phyloP scores from a whole-genome alignment of 1,139 yeast species.

The Yamadazyma sp. region DNA sequence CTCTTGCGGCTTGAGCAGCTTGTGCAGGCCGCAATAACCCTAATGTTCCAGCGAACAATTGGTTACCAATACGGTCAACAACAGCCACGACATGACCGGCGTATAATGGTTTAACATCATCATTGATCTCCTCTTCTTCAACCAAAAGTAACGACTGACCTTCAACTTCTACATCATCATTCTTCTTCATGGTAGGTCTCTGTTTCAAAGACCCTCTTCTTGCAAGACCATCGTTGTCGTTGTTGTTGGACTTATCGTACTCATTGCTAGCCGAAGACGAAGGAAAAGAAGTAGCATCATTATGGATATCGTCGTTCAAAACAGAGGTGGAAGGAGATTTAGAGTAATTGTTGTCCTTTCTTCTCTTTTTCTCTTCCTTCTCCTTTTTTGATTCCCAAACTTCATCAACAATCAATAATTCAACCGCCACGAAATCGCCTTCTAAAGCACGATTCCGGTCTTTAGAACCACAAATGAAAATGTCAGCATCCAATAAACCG shows the following conservation, averaged over 20 bases:
- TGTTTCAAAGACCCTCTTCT: slow-evolving; percentile 92
- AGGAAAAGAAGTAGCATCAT: slow-evolving; percentile 62
- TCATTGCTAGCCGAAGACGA: slow-evolving; percentile 21
- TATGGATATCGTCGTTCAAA: slow-evolving; percentile 63
- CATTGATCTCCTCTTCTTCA: slow-evolving; percentile 95
- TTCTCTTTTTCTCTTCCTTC: slow-evolving; percentile 93
- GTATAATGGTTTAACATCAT: slow-evolving; percentile 87
- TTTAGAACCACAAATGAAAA: slow-evolving; percentile 97
- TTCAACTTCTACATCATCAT: slow-evolving; percentile 97
- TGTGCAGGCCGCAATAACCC: slow-evolving; percentile 95
- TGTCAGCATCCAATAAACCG: slow-evolving; percentile 92
- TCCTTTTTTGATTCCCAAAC: slow-evolving; percentile 97
- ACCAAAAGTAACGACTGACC: slow-evolving; percentile 89
- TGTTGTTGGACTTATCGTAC: slow-evolving; percentile 11
- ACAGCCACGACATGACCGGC: slow-evolving; percentile 99
- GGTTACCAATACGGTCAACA: slow-evolving; percentile 96
- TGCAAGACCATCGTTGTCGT: slow-evolving; percentile 40
- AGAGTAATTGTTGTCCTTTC: slow-evolving; percentile 63
- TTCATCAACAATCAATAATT: slow-evolving; percentile 89
- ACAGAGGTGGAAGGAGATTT: slow-evolving; percentile 36
- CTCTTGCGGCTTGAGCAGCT: slow-evolving; percentile 83
- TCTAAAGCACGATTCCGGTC: slow-evolving; percentile 97
- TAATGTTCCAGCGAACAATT: slow-evolving; percentile 87
- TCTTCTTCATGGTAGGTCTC: slow-evolving; percentile 97
- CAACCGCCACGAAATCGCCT: slow-evolving; percentile 95